These are phyloP conservation scores for Torulaspora quercuum DNA, from an alignment of 805 yeast species.

Conservation along the genomic window DNA sequence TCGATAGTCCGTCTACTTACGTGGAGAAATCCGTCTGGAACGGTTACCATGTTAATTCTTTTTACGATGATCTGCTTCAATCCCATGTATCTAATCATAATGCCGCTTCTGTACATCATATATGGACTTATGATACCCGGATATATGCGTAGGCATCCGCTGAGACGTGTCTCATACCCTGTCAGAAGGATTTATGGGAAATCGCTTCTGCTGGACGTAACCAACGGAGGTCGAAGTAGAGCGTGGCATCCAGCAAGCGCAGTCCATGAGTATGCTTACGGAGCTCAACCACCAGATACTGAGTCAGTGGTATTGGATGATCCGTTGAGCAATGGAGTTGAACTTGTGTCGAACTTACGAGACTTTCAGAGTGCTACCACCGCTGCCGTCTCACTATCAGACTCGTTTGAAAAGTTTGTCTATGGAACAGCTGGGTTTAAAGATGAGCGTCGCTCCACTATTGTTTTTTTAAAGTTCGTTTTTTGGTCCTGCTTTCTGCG, in stretches of 20 bases:
- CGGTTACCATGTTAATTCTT: conserved; percentile 54
- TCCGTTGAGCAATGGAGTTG: conserved; percentile 38
- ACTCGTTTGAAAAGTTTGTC: conserved; percentile 51
- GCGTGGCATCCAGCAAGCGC: conserved; percentile 13
- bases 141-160: conserved; percentile 65
- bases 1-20: conserved; percentile 56
- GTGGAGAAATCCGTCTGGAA: conserved; percentile 74
- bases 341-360: conserved; percentile 56
- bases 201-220: conserved; percentile 44
- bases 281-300: conserved; percentile 4
- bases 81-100: conserved; percentile 62
- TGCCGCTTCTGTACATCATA: conserved; percentile 58
- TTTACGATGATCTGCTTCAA: conserved; percentile 67
- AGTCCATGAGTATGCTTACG: conserved; percentile 12
- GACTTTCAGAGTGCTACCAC: conserved; percentile 68
- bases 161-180: conserved; percentile 42
- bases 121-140: conserved; percentile 66
- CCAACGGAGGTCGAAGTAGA: conserved; percentile 23
- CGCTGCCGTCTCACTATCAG: conserved; percentile 48
- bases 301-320: conserved; percentile 24
- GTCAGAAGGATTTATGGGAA: conserved; percentile 50
- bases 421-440: conserved; percentile 65
- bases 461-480: conserved; percentile 47
- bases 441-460: conserved; percentile 65
- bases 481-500: conserved; percentile 41